Evolutionary conservation across 441 rosid species (phyloP).

Genomic region (Capsella rubella): DNA sequence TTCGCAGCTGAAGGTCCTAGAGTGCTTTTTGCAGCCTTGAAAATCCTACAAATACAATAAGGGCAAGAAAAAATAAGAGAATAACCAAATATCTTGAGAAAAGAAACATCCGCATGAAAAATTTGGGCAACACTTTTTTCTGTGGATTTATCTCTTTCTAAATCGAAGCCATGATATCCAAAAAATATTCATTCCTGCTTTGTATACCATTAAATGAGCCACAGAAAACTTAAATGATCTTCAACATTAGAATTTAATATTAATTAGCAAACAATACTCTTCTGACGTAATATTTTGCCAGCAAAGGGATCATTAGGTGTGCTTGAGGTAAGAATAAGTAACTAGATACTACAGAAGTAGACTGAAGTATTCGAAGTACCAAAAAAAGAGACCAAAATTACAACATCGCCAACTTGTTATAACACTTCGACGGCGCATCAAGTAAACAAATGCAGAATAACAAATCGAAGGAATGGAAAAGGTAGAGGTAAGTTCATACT

Average conservation of each 20-base stretch:
- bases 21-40: slow-evolving; percentile 63
- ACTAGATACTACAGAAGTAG: slow-evolving; percentile 19
- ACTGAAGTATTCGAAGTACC: slow-evolving; percentile 13
- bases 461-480: slow-evolving; percentile 27
- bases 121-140: slow-evolving; percentile 14
- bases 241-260: background rate
- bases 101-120: slow-evolving; percentile 9
- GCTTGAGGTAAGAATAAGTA: slow-evolving; percentile 9
- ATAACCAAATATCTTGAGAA: slow-evolving; percentile 14
- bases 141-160: slow-evolving; percentile 30
- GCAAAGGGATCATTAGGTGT: slow-evolving; percentile 23
- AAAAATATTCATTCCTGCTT: slow-evolving; percentile 9
- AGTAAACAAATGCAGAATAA: slow-evolving; percentile 32
- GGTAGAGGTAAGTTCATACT: slow-evolving; percentile 57
- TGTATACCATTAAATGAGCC: slow-evolving; percentile 18
- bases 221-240: background rate
- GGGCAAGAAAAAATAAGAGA: slow-evolving; percentile 33
- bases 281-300: slow-evolving; percentile 9
- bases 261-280: slow-evolving; percentile 16
- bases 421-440: slow-evolving; percentile 17
- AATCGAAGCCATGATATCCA: slow-evolving; percentile 19
- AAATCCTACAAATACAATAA: slow-evolving; percentile 54
- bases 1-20: slow-evolving; percentile 60
- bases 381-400: slow-evolving; percentile 2
- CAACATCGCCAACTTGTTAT: background rate